Evolutionary conservation across 768 basidiomycete species (phyloP), one percentile per base, ranked within the genome.

Genomic region (Boletus vinaceobasis): DNA sequence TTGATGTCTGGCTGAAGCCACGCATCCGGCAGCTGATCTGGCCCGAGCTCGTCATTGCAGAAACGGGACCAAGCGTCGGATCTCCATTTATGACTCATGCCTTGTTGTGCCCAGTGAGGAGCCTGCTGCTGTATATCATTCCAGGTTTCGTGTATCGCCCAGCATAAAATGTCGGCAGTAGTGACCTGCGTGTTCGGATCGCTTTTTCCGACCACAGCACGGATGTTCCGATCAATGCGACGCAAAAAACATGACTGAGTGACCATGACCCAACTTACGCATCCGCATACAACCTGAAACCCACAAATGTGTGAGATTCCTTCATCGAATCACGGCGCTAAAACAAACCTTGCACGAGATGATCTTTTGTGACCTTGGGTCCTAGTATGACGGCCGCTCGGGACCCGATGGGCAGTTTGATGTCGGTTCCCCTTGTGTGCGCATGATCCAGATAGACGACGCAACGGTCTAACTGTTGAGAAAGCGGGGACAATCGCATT

Each of bases 71-170:
- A n/a, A n/a, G n/a, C n/a, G n/a, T n/a, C n/a, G n/a, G n/a, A n/a
- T n/a, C n/a, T n/a, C n/a, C n/a, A n/a, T n/a, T n/a, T n/a, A 37
- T 74, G 71, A 27, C 75, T 66, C 5, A 68, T 35, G 4, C 77
- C 79, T 59, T 80, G 77, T 29, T 74, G 66, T 27, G 61, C 71
- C 78, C 77, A 80, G 21, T 73, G 73, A 26, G 76, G 65, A 32
- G 70, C 63, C 50, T 73, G 65, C 7, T 65, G 69, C 23, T 71
- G 60, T 13, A 79, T 74, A 31, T 77, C 65, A 0, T 48, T 46
- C 57, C 77, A 80, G 0, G 79, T 79, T 55, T 77, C 73, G 0
- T 51, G 56, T 66, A 81, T 77, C 1, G 69, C 63, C 81, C 81
- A 82, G 7, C 63, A 61, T n/a, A 80, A 38, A 37, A 81, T 65